These are phyloP conservation scores for Triticum turgidum DNA, from an alignment of 176 grass and related monocot genomes.

Conservation along the genomic window DNA sequence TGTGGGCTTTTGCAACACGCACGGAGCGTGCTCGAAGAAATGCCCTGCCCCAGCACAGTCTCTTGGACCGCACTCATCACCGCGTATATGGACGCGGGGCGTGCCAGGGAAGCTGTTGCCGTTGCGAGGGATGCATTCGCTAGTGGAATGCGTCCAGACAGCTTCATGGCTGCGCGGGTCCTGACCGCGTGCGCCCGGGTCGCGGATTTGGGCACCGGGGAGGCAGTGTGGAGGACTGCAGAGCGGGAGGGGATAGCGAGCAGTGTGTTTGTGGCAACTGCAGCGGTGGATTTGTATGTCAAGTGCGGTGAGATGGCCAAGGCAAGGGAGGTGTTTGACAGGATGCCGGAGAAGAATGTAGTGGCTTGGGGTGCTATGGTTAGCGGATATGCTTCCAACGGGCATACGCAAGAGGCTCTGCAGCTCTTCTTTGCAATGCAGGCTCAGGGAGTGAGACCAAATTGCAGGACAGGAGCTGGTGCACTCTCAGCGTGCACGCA, in stretches of 20 bases:
- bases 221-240: conserved; percentile 27
- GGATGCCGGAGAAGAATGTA: conserved; percentile 41
- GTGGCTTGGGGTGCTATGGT: conserved; percentile 61
- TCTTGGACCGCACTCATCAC: conserved; percentile 63
- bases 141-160: conserved; percentile 35
- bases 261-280: conserved; percentile 46
- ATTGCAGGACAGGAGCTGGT: conserved; percentile 43
- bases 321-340: conserved; percentile 51
- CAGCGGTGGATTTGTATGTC: conserved; percentile 45
- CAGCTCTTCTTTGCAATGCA: conserved; percentile 57
- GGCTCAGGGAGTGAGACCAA: conserved; percentile 19
- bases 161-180: conserved; percentile 31
- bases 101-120: background rate
- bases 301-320: conserved; percentile 56
- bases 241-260: conserved; percentile 16
- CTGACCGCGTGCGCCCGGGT: conserved; percentile 38
- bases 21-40: conserved; percentile 59
- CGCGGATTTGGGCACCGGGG: conserved; percentile 37
- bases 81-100: conserved; percentile 34
- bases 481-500: conserved; percentile 59
- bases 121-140: conserved; percentile 15
- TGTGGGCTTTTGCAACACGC: conserved; percentile 34
- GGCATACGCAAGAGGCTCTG: conserved; percentile 43
- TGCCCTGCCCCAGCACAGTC: conserved; percentile 30
- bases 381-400: conserved; percentile 48